Conservation (phyloP, 768 basidiomycete species). For the Hericium coralloides region DNA sequence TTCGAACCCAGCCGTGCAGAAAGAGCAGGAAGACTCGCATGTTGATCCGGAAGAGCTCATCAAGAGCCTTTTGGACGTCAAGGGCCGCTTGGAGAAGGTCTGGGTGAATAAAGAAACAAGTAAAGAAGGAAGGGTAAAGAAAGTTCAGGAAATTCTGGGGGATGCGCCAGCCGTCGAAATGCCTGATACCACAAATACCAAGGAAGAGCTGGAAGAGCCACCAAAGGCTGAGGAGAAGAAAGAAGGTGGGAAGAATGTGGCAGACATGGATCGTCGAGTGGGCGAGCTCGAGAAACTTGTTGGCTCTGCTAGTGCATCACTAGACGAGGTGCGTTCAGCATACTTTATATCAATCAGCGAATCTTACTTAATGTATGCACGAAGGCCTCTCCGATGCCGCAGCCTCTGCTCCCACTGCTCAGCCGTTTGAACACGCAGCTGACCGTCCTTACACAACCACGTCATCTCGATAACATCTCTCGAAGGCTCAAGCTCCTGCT, state of each 20-base stretch:
- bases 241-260: conserved; percentile 34
- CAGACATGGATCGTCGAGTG: conserved; percentile 77
- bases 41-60: conserved; percentile 71
- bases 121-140: conserved; percentile 54
- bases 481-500: conserved; percentile 87
- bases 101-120: conserved; percentile 28
- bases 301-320: conserved; percentile 67
- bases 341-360: not conserved
- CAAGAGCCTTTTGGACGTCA: conserved; percentile 67
- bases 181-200: conserved; percentile 9
- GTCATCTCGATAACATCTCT: conserved; percentile 93
- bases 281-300: conserved; percentile 76
- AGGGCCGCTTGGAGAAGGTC: conserved; percentile 60
- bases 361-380: not conserved
- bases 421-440: conserved; percentile 79
- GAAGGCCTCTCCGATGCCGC: conserved; percentile 63
- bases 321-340: conserved; percentile 64
- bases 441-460: conserved; percentile 84
- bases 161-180: conserved; percentile 22
- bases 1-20: conserved; percentile 56
- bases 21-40: conserved; percentile 49
- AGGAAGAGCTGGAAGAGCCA: conserved; percentile 6
- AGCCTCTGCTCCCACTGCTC: conserved; percentile 76
- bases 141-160: conserved; percentile 49
- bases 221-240: conserved; percentile 4